Evolutionary conservation across 352 stramenopile species (phyloP).

Genomic region (Halophytophthora batemanensis): DNA sequence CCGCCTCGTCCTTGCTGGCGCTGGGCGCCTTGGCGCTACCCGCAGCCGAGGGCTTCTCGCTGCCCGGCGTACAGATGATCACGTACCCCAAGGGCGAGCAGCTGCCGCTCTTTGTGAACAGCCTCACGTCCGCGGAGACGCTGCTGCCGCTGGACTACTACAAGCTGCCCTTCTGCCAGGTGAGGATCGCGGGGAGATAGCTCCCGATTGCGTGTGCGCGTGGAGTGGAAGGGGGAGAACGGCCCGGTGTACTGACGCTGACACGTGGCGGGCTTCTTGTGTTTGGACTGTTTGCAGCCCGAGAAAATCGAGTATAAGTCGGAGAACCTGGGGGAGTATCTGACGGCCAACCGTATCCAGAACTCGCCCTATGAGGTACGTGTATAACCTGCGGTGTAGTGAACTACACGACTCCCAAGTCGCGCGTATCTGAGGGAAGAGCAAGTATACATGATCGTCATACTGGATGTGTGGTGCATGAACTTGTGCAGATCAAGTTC

Average conservation of each 20-base stretch:
- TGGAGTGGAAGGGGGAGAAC: no score
- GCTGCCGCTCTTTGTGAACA: constrained; percentile 93
- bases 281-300: constrained; percentile 39
- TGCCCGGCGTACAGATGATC: constrained; percentile 87
- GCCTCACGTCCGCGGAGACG: constrained; percentile 93
- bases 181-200: constrained; percentile 10
- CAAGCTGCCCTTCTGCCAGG: constrained; percentile 95
- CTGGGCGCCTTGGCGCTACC: no score
- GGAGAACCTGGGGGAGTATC: constrained; percentile 99
- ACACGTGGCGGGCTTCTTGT: constrained; percentile 2
- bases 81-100: constrained; percentile 83
- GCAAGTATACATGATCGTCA: no score
- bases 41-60: constrained; percentile 47
- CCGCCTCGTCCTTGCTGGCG: no score
- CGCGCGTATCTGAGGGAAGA: neutral
- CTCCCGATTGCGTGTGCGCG: neutral
- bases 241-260: neutral
- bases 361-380: constrained; percentile 97
- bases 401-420: neutral
- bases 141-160: constrained; percentile 98
- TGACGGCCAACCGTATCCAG: constrained; percentile 98
- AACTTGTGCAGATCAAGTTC: no score
- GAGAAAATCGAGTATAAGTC: constrained; percentile 94
- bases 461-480: no score
- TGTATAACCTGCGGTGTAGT: no score